Base-by-base conservation (phyloP, 345 rosid genomes). In the Murraya paniculata region DNA sequence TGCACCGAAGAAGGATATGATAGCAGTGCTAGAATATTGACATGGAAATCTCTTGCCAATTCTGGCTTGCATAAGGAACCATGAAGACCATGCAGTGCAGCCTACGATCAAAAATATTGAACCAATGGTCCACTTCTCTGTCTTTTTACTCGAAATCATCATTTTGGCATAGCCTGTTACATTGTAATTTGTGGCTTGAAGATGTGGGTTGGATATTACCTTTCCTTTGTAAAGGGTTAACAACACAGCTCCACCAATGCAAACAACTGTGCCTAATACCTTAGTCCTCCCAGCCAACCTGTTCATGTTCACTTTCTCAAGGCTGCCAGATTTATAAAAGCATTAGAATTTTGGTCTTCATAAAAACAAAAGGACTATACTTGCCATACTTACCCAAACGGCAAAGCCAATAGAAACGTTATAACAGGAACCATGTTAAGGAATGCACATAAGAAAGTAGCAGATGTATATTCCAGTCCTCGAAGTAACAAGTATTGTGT, bases 381-480 rank as follows among this genome's bases (percentile, higher is more conserved):
- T 30, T 28, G 7, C 60, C 4, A 27, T 24, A 1, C 77, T 65
- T 87, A 91, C 94, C 92, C 78, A 74, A 88, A 85, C 53, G 92
- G 79, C 28, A 91, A 82, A 76, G 95, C 92, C 83, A 90, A 78
- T 1, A 90, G 68, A 78, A 93, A 93, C 39, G 97, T 91, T 55
- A 85, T 39, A 2, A 90, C 95, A 38, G 97, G 93, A n/a, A 90
- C 89, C 77, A 83, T 80, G 89, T 91, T 90, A 59, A 79, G 22
- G 84, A 91, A 82, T 36, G 94, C 95, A 76, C 86, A 80, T 0
- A 91, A 30, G 74, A 91, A 90, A 58, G 93, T 89, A 30, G 97
- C 88, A 11, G 95, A 90, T 74, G 97, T 91, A 70, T 90, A 84
- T 78, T 90, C 81, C 50, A 93, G 87, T 60, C 97, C 97, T 56